A percentile compares a stretch with the other conserved stretches of the same genome.
Evolutionary conservation across 129 eudicot species (phyloP).

Genomic region (Mikania micrantha): DNA sequence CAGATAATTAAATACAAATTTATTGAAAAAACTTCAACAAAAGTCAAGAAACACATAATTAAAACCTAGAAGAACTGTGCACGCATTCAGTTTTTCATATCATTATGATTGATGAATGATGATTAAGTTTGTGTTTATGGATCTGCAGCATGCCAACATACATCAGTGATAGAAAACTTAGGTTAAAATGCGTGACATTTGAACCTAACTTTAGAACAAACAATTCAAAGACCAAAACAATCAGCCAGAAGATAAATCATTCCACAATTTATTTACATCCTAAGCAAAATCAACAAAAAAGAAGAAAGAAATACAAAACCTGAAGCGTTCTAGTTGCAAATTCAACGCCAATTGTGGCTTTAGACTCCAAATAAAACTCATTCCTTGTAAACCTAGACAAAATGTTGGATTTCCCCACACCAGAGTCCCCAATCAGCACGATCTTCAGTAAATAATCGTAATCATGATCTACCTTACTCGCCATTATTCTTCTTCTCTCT

Average conservation of each 20-base stretch:
- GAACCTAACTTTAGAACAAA: background rate
- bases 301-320: constrained; percentile 1
- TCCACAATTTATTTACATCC: background rate
- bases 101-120: background rate
- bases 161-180: background rate
- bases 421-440: constrained; percentile 30
- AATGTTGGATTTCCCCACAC: constrained; percentile 32
- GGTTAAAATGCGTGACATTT: background rate
- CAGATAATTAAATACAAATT: background rate
- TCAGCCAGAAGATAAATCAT: background rate
- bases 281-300: constrained; percentile 2
- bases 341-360: constrained; percentile 35
- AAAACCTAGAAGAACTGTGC: background rate
- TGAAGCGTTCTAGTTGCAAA: constrained; percentile 37
- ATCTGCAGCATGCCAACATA: constrained; percentile 14
- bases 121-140: background rate
- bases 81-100: background rate
- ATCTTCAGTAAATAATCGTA: constrained; percentile 32
- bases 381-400: constrained; percentile 30
- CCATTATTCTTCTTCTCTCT: constrained; percentile 10
- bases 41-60: background rate
- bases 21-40: background rate
- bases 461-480: constrained; percentile 26
- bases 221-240: background rate
- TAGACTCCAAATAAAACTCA: constrained; percentile 30